phyloP scores from a whole-genome alignment of 1,284 basidiomycete genomes.

The Microbotryomycetes sp. region DNA sequence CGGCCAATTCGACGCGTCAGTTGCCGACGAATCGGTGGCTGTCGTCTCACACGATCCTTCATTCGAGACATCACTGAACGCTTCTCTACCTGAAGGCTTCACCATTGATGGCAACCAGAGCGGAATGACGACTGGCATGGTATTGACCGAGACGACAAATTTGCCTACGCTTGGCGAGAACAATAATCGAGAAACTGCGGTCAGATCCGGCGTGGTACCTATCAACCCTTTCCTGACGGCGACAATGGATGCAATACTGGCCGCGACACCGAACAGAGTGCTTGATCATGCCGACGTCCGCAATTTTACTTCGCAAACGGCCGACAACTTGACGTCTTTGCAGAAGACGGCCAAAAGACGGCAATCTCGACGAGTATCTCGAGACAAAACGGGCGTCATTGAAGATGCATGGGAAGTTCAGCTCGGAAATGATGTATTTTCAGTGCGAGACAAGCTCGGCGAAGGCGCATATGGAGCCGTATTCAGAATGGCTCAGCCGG shows the following conservation, averaged over 20 bases:
- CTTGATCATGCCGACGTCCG: constrained; percentile 52
- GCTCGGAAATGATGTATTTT: constrained; percentile 58
- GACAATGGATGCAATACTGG: constrained; percentile 58
- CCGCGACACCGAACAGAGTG: constrained; percentile 29
- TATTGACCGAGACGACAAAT: constrained; percentile 30
- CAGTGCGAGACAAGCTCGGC: constrained; percentile 77
- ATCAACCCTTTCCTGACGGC: constrained; percentile 66
- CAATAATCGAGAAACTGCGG: constrained; percentile 9
- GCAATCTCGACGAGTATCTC: constrained; percentile 35
- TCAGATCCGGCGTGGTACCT: constrained; percentile 48
- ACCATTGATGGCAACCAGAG: constrained; percentile 39
- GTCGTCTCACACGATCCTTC: background rate
- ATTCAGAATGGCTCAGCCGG: constrained; percentile 50
- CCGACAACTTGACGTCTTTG: constrained; percentile 57
- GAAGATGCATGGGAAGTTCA: constrained; percentile 38
- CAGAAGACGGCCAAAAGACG: constrained; percentile 46
- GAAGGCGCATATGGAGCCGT: constrained; percentile 96
- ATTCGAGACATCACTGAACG: background rate
- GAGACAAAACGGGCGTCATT: constrained; percentile 22
- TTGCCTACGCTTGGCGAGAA: constrained; percentile 18
- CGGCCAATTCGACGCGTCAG: background rate
- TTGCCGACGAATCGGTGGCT: background rate
- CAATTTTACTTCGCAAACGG: constrained; percentile 53
- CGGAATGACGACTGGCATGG: constrained; percentile 31
- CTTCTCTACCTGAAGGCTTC: constrained; percentile 41